phyloP scores from a whole-genome alignment of 306 rosid genomes.

The Fragaria ananassa region DNA sequence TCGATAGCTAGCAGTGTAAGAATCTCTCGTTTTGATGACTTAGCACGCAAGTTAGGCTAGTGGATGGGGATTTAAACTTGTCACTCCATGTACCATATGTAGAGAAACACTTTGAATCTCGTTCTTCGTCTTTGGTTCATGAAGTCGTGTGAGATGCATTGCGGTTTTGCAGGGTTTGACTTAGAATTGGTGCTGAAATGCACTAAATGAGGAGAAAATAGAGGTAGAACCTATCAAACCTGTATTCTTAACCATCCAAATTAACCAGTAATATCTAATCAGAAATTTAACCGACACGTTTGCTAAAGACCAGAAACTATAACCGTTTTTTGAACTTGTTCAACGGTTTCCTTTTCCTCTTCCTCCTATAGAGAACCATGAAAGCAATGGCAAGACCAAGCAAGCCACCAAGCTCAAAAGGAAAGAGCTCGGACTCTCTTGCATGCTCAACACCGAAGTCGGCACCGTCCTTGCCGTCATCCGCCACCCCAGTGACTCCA shows the following conservation, averaged over 20 bases:
- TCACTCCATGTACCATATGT: not conserved
- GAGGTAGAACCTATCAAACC: constrained; percentile 22
- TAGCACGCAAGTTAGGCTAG: not conserved
- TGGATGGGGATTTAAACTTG: not conserved
- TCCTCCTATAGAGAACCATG: constrained; percentile 18
- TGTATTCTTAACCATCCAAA: constrained; percentile 24
- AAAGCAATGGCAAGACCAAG: constrained; percentile 2
- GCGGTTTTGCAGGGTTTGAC: not conserved
- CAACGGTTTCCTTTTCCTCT: not conserved
- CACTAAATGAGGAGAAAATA: constrained; percentile 18
- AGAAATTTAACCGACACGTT: constrained; percentile 9
- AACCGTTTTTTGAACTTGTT: constrained; percentile 24
- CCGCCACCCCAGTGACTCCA: constrained; percentile 53
- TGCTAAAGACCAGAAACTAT: not conserved
- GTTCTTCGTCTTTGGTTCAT: not conserved
- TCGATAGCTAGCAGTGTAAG: not conserved
- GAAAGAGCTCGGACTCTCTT: constrained; percentile 62
- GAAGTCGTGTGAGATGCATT: not conserved
- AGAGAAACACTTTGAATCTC: not conserved
- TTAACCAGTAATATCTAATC: not conserved
- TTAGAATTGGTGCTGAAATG: not conserved
- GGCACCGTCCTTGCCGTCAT: constrained; percentile 76
- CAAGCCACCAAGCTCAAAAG: constrained; percentile 24
- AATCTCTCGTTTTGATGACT: not conserved
- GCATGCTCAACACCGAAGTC: constrained; percentile 89